A percentile compares a stretch with the other conserved stretches of the same genome.
Evolutionary conservation across 192 early-diverging fungal species (phyloP).

Genomic region (Coemansia sp.): DNA sequence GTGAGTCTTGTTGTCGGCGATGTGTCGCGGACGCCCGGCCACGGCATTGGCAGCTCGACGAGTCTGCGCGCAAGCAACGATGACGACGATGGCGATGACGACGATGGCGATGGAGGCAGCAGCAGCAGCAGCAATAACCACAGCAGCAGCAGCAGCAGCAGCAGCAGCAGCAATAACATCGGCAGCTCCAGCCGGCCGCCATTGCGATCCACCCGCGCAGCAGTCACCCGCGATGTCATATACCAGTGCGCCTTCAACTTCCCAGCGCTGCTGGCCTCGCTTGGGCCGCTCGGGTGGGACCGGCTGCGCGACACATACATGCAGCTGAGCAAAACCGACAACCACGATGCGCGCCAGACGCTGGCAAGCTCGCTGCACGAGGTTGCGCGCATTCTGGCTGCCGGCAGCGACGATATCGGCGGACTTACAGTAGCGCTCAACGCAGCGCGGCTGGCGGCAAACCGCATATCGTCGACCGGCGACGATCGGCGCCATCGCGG

Average conservation of each 20-base stretch:
- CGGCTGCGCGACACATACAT: constrained; percentile 51
- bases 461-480: constrained; percentile 17
- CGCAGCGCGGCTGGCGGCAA: constrained; percentile 14
- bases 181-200: neutral
- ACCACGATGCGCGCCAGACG: constrained; percentile 50
- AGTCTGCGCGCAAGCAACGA: constrained; percentile 22
- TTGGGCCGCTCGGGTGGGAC: constrained; percentile 45
- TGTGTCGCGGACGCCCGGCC: constrained; percentile 29
- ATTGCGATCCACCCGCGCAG: constrained; percentile 5
- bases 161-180: neutral
- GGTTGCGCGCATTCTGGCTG: constrained; percentile 45
- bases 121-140: constrained; percentile 3
- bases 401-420: neutral
- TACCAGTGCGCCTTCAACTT: constrained; percentile 57
- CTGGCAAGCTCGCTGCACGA: constrained; percentile 56
- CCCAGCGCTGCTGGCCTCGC: constrained; percentile 40
- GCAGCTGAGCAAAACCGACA: constrained; percentile 53
- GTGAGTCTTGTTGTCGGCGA: constrained; percentile 31
- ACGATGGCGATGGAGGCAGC: constrained; percentile 9
- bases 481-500: neutral
- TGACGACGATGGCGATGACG: constrained; percentile 19
- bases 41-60: constrained; percentile 15
- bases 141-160: neutral
- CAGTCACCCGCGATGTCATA: constrained; percentile 37
- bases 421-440: neutral